Conservation (phyloP, 371 early-diverging fungal species). For the Funneliformis caledonium region DNA sequence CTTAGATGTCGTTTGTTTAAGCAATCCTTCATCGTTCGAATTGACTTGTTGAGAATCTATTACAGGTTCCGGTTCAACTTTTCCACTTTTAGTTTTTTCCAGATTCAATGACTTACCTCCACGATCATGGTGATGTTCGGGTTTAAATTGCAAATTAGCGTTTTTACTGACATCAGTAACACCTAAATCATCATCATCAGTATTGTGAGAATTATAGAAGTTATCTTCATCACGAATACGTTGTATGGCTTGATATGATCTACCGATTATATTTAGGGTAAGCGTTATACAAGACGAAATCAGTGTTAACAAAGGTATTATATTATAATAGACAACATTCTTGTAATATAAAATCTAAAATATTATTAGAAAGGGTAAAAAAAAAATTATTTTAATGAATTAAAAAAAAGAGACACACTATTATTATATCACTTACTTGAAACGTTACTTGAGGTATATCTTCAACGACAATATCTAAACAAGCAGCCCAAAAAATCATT, state of each 20-base stretch:
- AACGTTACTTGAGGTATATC: constrained; percentile 33
- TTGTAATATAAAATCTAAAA: constrained; percentile 11
- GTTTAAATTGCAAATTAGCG: no score
- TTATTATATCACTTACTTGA: not conserved
- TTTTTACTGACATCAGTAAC: no score
- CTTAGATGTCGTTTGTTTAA: no score
- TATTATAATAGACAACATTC: not conserved
- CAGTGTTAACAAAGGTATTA: constrained; percentile 11
- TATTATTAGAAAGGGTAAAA: not conserved
- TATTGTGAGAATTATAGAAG: not conserved
- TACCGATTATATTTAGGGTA: constrained; percentile 1
- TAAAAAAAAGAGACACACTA: not conserved
- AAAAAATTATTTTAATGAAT: no score
- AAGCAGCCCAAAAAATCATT: constrained; percentile 28
- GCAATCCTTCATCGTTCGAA: no score
- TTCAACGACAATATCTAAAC: constrained; percentile 15
- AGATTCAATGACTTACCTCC: no score
- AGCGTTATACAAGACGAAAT: not conserved
- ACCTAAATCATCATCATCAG: no score
- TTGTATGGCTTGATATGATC: not conserved
- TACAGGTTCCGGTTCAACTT: no score
- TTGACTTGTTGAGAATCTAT: no score
- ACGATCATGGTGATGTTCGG: no score
- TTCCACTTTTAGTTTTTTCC: no score
- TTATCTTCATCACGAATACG: not conserved